Evolutionary conservation across 495 filamentous ascomycete species (phyloP), one percentile per base, ranked within the genome.

Genomic region (Daldinia vernicosa): DNA sequence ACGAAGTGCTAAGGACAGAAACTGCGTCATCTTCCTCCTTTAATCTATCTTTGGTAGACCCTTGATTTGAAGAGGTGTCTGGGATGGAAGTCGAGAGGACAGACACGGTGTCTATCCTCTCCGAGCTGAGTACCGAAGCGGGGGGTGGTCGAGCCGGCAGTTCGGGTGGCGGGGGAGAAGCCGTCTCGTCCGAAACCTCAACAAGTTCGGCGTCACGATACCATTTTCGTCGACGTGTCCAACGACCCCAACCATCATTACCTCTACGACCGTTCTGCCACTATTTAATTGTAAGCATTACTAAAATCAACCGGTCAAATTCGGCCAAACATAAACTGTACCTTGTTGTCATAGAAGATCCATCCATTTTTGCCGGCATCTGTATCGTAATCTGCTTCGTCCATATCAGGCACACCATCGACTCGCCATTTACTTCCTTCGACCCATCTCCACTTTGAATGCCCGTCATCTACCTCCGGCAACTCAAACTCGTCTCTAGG

Each of bases 341-440:
- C 93, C 89, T 97, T 98, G 79, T 94, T 98, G 78, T 99, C 95
- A 80, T 97, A 98, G 80, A 95, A 99, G 50, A 97, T 91, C 95
- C 95, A 99, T 2, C 95, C 95, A 60, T 79, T 81, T 68, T 88
- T 88, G 3, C 87, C 89, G 28, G 88, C 90, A 15, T 88, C 82
- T 6, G 79, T 79, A 54, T 84, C 80, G 63, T 86, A 85, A 45
- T 84, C 83, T 66, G 84, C 71, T 78, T 84, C 82, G 58, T 86
- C 80, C 24, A 76, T 57, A 58, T 77, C 75, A 51, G 90, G 77
- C 3, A 86, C 89, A 15, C 93, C 93, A 73, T 98, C 96, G 28
- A 98, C 89, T 30, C 87, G 86, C 95, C 95, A 99, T 39, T 92
- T 88, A 66, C 91, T 91, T 0, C 89, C 89, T 40, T 90, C 85